Evolutionary conservation across 176 grass and related monocot genomes (phyloP).

Genomic region (Stipa capillata): DNA sequence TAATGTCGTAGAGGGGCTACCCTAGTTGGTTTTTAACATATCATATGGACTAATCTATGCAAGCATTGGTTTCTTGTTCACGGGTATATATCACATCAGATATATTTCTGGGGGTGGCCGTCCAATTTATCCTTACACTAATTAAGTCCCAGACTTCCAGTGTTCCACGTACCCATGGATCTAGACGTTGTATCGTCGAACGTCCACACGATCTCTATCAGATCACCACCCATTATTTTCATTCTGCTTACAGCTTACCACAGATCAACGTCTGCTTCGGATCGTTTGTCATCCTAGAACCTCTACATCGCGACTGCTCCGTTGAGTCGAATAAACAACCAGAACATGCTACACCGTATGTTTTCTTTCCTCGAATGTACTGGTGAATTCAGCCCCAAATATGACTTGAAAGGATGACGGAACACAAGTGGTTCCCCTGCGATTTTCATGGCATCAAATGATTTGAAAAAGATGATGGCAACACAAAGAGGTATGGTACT

Average conservation of each 20-base stretch:
- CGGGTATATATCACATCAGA: background rate
- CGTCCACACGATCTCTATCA: background rate
- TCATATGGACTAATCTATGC: background rate
- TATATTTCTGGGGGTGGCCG: constrained; percentile 1
- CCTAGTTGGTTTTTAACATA: background rate
- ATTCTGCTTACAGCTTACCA: too few relatives aligned
- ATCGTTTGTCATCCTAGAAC: background rate
- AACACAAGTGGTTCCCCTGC: background rate
- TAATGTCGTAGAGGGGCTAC: background rate
- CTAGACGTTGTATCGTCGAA: background rate
- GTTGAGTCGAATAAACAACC: background rate
- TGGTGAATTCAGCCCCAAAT: background rate
- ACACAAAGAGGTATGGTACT: background rate
- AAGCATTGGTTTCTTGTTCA: background rate
- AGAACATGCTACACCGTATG: background rate
- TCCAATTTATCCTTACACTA: background rate
- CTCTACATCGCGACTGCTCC: background rate
- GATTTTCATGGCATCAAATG: background rate
- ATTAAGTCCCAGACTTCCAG: background rate
- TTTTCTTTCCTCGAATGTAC: background rate
- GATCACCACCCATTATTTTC: background rate
- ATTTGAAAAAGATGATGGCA: constrained; percentile 15
- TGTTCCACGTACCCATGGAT: background rate
- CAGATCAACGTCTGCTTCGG: background rate
- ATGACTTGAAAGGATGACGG: background rate